A percentile compares a stretch with the other conserved stretches of the same genome.
Conservation (phyloP, 768 basidiomycete genomes). For the Pleurotus tuber-regium region DNA sequence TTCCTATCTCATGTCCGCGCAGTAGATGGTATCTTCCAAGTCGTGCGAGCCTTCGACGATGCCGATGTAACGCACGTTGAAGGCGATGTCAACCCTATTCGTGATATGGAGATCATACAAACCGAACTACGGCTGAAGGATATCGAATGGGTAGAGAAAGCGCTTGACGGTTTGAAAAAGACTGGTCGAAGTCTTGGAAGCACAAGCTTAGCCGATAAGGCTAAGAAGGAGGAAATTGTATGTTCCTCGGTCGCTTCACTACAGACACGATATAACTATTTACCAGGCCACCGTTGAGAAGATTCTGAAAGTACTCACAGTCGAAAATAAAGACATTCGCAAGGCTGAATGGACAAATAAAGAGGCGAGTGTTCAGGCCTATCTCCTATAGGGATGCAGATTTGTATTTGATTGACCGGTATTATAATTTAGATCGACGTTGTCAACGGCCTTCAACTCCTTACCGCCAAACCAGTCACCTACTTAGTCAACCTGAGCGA, state of each 20-base stretch:
- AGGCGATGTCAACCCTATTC: conserved; percentile 92
- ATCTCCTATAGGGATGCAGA: neutral
- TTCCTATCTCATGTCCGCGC: conserved; percentile 98
- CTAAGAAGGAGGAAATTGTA: conserved; percentile 94
- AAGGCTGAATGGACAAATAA: conserved; percentile 95
- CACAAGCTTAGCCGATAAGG: conserved; percentile 85
- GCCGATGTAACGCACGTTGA: conserved; percentile 99
- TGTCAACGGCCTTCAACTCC: conserved; percentile 82
- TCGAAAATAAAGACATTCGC: conserved; percentile 85
- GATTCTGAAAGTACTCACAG: conserved; percentile 72
- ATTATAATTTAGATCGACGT: conserved; percentile 87
- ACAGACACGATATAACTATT: too few species aligned
- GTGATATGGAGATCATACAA: conserved; percentile 97
- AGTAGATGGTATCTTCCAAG: conserved; percentile 99
- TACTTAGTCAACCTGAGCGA: conserved; percentile 98
- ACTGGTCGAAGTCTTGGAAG: conserved; percentile 67
- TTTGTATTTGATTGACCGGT: too few species aligned
- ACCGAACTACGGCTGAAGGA: conserved; percentile 95
- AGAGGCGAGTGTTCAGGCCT: conserved; percentile 62
- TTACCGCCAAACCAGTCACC: conserved; percentile 96
- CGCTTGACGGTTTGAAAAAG: conserved; percentile 77
- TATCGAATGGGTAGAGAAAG: conserved; percentile 98
- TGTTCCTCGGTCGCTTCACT: conserved; percentile 23
- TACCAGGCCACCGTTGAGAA: conserved; percentile 80
- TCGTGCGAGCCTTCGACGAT: conserved; percentile 97